Percentiles rank a stretch among this genome's conserved stretches.
Evolutionary conservation across 108 stramenopile genomes (phyloP).

Genomic region (Conticribra weissflogii): DNA sequence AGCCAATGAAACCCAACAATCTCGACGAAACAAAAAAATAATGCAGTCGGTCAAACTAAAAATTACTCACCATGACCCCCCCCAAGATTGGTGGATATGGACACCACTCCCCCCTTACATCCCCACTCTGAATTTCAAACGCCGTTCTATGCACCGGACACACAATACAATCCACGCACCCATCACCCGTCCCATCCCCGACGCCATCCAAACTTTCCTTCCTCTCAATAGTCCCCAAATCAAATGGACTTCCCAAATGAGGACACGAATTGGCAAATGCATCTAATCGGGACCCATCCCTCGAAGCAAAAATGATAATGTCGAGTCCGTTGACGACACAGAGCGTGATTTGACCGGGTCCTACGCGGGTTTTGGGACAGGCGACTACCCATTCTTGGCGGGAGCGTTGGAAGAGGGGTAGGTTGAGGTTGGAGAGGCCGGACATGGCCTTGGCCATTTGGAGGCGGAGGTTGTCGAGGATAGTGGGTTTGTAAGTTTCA

Average conservation of each 20-base stretch:
- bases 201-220: constrained; percentile 32
- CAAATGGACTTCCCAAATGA: constrained; percentile 95
- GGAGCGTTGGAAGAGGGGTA: constrained; percentile 18
- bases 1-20: background rate
- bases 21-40: constrained; percentile 8
- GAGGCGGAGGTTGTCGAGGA: constrained; percentile 35
- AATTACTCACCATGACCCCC: constrained; percentile 46
- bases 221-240: constrained; percentile 84
- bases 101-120: constrained; percentile 97
- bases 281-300: constrained; percentile 78
- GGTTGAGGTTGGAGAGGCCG: constrained; percentile 27
- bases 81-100: constrained; percentile 95
- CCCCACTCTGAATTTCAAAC: constrained; percentile 89
- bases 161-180: constrained; percentile 92
- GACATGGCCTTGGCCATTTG: constrained; percentile 45
- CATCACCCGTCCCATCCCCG: constrained; percentile 60
- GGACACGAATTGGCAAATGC: constrained; percentile 95
- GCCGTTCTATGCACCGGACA: constrained; percentile 95
- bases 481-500: constrained; percentile 42
- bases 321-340: constrained; percentile 80
- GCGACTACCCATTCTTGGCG: constrained; percentile 82
- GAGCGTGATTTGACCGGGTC: constrained; percentile 89
- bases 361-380: constrained; percentile 83
- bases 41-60: background rate
- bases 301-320: constrained; percentile 74